Conservation (phyloP, 1,284 basidiomycete species). For the Limonomyces culmigenus region DNA sequence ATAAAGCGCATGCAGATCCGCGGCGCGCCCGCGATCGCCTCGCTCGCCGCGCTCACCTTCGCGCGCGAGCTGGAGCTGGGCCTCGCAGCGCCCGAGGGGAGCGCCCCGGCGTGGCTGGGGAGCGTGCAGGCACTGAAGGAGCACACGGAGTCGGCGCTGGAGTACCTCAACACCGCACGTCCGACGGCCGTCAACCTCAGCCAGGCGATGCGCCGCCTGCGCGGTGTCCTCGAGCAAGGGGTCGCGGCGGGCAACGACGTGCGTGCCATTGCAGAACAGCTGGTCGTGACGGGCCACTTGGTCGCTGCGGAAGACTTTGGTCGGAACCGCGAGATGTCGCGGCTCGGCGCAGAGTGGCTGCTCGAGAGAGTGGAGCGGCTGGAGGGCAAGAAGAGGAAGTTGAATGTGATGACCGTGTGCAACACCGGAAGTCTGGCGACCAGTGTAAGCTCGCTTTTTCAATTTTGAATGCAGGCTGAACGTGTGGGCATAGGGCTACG, state of each 20-base stretch:
- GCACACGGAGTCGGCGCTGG: slow-evolving; percentile 40
- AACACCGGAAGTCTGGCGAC: slow-evolving; percentile 90
- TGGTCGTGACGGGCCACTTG: slow-evolving; percentile 44
- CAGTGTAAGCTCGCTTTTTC: slow-evolving; percentile 36
- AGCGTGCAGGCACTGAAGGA: slow-evolving; percentile 29
- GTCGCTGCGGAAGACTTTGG: slow-evolving; percentile 76
- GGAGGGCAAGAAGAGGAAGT: slow-evolving; percentile 27
- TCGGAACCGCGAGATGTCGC: slow-evolving; percentile 69
- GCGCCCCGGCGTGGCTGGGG: slow-evolving; percentile 30
- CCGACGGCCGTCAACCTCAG: slow-evolving; percentile 90
- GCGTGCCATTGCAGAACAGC: slow-evolving; percentile 29
- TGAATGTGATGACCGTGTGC: slow-evolving; percentile 87
- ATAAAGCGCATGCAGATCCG: slow-evolving; percentile 90
- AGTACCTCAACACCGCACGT: slow-evolving; percentile 69
- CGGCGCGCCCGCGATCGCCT: slow-evolving; percentile 88
- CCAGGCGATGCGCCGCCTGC: slow-evolving; percentile 61
- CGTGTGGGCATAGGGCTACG: slow-evolving; percentile 53
- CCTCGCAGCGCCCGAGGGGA: slow-evolving; percentile 24
- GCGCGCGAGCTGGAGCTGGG: slow-evolving; percentile 35
- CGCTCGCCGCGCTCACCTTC: slow-evolving; percentile 70
- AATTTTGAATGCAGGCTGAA: slow-evolving; percentile 4
- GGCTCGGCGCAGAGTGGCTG: slow-evolving; percentile 75
- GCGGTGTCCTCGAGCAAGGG: slow-evolving; percentile 23
- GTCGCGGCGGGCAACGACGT: slow-evolving; percentile 25
- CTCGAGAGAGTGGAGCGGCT: slow-evolving; percentile 30